These are phyloP conservation scores for Lentinula aciculospora DNA, from an alignment of 768 basidiomycete species.

Conservation along the genomic window DNA sequence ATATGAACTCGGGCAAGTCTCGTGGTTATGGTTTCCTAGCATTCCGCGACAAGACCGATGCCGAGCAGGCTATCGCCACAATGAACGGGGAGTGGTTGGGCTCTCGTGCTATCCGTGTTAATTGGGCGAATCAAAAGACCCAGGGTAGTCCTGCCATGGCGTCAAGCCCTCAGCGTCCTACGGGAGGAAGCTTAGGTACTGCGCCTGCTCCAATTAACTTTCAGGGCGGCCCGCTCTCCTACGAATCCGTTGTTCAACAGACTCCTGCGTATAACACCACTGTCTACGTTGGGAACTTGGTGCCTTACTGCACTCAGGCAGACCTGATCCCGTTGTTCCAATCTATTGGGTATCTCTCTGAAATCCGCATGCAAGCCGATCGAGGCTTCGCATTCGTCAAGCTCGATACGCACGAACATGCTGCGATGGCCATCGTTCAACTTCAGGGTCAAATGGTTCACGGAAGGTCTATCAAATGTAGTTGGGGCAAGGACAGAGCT, in stretches of 20 bases:
- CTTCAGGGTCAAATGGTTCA: slow-evolving; percentile 97
- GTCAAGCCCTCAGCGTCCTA: slow-evolving; percentile 34
- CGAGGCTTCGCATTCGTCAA: slow-evolving; percentile 99
- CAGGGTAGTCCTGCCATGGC: slow-evolving; percentile 50
- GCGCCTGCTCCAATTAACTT: slow-evolving; percentile 91
- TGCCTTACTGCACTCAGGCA: slow-evolving; percentile 94
- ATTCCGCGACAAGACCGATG: slow-evolving; percentile 98
- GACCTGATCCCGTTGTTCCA: slow-evolving; percentile 98
- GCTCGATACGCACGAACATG: slow-evolving; percentile 97
- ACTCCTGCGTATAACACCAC: slow-evolving; percentile 93
- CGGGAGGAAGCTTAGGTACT: slow-evolving; percentile 40
- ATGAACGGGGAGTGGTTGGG: slow-evolving; percentile 99
- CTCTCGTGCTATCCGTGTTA: slow-evolving; percentile 96
- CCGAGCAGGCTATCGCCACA: slow-evolving; percentile 97
- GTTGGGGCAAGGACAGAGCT: slow-evolving; percentile 96
- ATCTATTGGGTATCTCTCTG: slow-evolving; percentile 96
- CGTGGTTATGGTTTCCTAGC: slow-evolving; percentile 98
- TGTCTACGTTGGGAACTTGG: slow-evolving; percentile 97
- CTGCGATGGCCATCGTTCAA: slow-evolving; percentile 96
- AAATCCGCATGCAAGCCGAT: slow-evolving; percentile 99
- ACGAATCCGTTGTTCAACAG: slow-evolving; percentile 90
- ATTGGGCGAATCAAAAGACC: slow-evolving; percentile 99
- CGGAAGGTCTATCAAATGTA: slow-evolving; percentile 95
- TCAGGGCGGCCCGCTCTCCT: slow-evolving; percentile 82
- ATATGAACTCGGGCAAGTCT: slow-evolving; percentile 99